phyloP scores from a whole-genome alignment of 345 rosid species.

The Syzygium aqueum region DNA sequence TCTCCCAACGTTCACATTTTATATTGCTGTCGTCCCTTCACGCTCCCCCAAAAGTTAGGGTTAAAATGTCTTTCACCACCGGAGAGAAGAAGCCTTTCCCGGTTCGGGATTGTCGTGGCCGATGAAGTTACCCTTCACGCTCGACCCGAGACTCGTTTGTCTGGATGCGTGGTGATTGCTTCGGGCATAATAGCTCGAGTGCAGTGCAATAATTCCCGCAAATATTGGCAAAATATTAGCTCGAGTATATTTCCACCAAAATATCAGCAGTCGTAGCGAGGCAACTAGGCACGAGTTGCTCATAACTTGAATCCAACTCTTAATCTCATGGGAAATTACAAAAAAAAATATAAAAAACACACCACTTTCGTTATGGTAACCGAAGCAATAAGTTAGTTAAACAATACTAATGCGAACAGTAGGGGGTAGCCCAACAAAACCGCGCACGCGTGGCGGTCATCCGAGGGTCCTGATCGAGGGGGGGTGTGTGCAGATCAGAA shows the following conservation, averaged over 20 bases:
- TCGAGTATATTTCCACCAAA: too few relatives aligned
- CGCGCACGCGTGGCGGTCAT: background rate
- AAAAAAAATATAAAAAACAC: too few relatives aligned
- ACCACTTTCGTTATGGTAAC: background rate
- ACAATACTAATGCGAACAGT: background rate
- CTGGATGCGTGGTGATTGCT: background rate
- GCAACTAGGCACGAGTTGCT: too few relatives aligned
- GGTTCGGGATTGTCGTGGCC: background rate
- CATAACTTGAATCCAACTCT: background rate
- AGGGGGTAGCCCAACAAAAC: background rate
- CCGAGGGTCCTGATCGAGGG: background rate
- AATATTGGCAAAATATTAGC: background rate
- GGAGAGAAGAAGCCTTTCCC: background rate
- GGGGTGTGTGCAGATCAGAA: background rate
- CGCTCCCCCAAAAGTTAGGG: background rate
- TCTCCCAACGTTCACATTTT: background rate
- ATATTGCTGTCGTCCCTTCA: background rate
- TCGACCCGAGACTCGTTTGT: rapidly evolving
- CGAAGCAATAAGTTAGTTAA: background rate
- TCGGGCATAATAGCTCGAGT: background rate
- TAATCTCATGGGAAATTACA: background rate
- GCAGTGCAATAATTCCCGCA: background rate
- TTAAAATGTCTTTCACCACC: background rate
- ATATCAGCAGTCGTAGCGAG: too few relatives aligned
- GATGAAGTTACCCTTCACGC: background rate